Percentiles rank a stretch among this genome's conserved stretches.
These are phyloP conservation scores for Tuber melanosporum DNA, from an alignment of 495 filamentous ascomycete genomes.

Conservation along the genomic window DNA sequence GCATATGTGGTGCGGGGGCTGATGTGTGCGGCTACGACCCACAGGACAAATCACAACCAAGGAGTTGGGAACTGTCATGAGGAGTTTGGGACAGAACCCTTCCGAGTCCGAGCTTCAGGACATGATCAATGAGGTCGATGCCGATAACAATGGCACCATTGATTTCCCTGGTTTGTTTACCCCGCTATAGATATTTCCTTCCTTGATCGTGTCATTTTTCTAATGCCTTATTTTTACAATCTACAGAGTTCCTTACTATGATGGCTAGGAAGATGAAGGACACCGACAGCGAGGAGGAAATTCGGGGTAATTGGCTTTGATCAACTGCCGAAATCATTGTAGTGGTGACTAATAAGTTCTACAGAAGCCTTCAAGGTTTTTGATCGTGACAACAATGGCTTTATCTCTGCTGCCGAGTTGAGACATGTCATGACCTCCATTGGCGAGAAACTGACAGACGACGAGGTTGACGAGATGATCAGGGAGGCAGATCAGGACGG, in stretches of 20 bases:
- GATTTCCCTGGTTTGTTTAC: conserved; percentile 81
- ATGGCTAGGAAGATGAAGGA: conserved; percentile 99
- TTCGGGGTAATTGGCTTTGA: conserved; percentile 64
- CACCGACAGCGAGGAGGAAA: conserved; percentile 98
- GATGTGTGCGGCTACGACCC: conserved; percentile 3
- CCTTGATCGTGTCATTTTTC: not conserved
- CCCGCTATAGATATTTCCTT: not conserved
- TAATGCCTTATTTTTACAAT: conserved; percentile 7
- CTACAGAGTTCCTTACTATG: conserved; percentile 93
- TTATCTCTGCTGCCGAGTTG: conserved; percentile 95
- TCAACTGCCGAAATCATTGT: conserved; percentile 39
- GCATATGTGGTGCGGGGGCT: conserved; percentile 2
- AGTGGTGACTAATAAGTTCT: not conserved
- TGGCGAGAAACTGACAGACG: conserved; percentile 97
- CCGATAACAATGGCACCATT: conserved; percentile 99
- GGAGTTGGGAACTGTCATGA: conserved; percentile 98
- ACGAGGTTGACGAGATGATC: conserved; percentile 99
- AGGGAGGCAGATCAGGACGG: conserved; percentile 98
- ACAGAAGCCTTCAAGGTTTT: conserved; percentile 74
- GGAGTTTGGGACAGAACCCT: conserved; percentile 98
- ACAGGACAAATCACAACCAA: conserved; percentile 98
- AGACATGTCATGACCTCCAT: conserved; percentile 99
- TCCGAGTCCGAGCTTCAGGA: conserved; percentile 98
- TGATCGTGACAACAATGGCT: conserved; percentile 98
- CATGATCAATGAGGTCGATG: conserved; percentile 99